Base-by-base conservation (phyloP, 805 yeast species). In the Candida railenensis region DNA sequence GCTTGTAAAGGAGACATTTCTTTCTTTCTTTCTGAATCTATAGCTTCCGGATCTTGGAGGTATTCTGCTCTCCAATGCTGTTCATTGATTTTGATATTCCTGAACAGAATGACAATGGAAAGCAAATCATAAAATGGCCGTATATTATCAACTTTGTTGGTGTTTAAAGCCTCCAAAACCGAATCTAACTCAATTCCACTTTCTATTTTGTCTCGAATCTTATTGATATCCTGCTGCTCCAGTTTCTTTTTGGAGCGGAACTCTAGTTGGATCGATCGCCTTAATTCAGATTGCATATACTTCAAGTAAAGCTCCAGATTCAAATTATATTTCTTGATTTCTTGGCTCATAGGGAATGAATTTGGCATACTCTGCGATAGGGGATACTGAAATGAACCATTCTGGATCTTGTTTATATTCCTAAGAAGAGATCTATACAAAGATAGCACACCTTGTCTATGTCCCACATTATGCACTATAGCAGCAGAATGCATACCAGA, bases 61-160 rank as follows among this genome's bases (percentile, higher is more conserved):
- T 48, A 53, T 14, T 57, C 54, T 7, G 46, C 48, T 15, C 53
- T 43, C 65, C 67, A 59, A 25, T 49, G 34, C 30, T 52, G 57
- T 12, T 48, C 47, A 9, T 34, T 37, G 20, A 49, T 43, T 28
- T 48, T 50, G 5, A 28, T 18, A 2, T 28, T 40, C 36, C 64
- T 50, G 41, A 50, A 50, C 2, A 47, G 45, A 9, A 37, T 30
- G 14, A 61, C 45, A 2, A 42, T 14, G n/a, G 43, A 39, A n/a
- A 59, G 33, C 18, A 16, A 33, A 20, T 45, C 49, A 40, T 16
- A 36, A 28, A 11, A 12, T 7, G 37, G 11, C 20, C n/a, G n/a
- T n/a, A 15, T 18, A 7, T 32, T 12, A 11, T n/a, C n/a, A 3
- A 46, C 12, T 3, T 39, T 43, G 2, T 20, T 12, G 4, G 56